Evolutionary conservation across 208 protist species (phyloP).

Genomic region (Porcisia hertigi): DNA sequence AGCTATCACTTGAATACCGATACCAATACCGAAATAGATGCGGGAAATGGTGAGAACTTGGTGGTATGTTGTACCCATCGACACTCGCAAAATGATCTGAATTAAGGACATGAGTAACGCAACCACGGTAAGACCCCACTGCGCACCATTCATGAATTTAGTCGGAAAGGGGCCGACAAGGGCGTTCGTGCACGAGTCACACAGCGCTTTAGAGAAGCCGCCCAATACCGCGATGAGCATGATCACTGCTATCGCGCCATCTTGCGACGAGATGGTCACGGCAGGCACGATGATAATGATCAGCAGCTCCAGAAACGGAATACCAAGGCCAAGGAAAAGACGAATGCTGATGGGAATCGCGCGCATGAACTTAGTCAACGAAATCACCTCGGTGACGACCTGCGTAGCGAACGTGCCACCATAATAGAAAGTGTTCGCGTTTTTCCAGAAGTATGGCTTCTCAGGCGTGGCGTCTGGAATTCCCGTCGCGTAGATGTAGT

Average conservation of each 20-base stretch:
- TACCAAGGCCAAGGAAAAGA: slow-evolving; percentile 52
- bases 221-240: slow-evolving; percentile 59
- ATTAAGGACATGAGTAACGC: slow-evolving; percentile 66
- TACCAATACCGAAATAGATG: slow-evolving; percentile 81
- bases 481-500: slow-evolving; percentile 74
- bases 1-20: slow-evolving; percentile 51
- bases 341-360: slow-evolving; percentile 52
- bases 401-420: slow-evolving; percentile 67
- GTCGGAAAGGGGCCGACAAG: slow-evolving; percentile 78
- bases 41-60: slow-evolving; percentile 56
- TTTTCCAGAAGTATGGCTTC: slow-evolving; percentile 64
- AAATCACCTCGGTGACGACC: slow-evolving; percentile 52
- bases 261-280: slow-evolving; percentile 36
- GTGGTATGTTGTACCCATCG: slow-evolving; percentile 53
- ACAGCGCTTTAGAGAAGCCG: slow-evolving; percentile 75
- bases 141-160: slow-evolving; percentile 75
- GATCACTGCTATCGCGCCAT: slow-evolving; percentile 66
- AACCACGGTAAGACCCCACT: slow-evolving; percentile 68
- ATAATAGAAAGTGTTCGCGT: slow-evolving; percentile 84
- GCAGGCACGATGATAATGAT: slow-evolving; percentile 61
- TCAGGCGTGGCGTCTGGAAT: slow-evolving; percentile 39
- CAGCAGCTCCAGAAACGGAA: slow-evolving; percentile 60
- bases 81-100: slow-evolving; percentile 75
- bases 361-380: slow-evolving; percentile 47
- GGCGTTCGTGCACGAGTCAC: slow-evolving; percentile 80